These are phyloP conservation scores for Amphirosellinia nigrospora DNA, from an alignment of 495 filamentous ascomycete species.

Conservation along the genomic window DNA sequence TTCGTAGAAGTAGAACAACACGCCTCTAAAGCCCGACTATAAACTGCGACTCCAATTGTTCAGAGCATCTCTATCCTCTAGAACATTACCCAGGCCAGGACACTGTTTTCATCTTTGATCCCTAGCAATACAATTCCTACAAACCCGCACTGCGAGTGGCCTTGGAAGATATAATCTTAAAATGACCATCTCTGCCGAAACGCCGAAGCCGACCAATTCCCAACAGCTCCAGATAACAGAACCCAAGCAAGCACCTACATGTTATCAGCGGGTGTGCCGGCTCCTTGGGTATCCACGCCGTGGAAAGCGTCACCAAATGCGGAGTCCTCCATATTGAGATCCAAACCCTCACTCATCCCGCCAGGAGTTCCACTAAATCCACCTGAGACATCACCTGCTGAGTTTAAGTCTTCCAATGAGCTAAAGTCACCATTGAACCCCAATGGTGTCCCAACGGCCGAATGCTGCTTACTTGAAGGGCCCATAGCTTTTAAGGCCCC, in stretches of 20 bases:
- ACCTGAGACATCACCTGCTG: constrained; percentile 55
- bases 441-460: constrained; percentile 47
- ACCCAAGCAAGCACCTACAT: constrained; percentile 26
- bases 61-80: not conserved
- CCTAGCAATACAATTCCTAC: not conserved
- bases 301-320: constrained; percentile 65
- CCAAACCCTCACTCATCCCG: constrained; percentile 49
- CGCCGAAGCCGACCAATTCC: constrained; percentile 1
- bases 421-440: constrained; percentile 56
- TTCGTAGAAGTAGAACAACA: not conserved
- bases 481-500: constrained; percentile 27
- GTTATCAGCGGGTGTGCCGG: constrained; percentile 36
- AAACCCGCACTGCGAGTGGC: not conserved
- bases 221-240: not conserved
- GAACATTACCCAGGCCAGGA: not conserved
- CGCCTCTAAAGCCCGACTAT: not conserved
- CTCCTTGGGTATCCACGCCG: constrained; percentile 46
- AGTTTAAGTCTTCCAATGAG: constrained; percentile 59
- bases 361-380: constrained; percentile 49
- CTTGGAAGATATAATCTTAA: not conserved
- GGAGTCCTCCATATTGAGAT: constrained; percentile 59
- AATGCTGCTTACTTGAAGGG: constrained; percentile 43
- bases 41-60: not conserved
- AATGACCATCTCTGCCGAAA: constrained; percentile 6
- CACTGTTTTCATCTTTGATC: not conserved